phyloP scores from a whole-genome alignment of 2,329 filamentous ascomycete species.

The Zymoseptoria passerinii region DNA sequence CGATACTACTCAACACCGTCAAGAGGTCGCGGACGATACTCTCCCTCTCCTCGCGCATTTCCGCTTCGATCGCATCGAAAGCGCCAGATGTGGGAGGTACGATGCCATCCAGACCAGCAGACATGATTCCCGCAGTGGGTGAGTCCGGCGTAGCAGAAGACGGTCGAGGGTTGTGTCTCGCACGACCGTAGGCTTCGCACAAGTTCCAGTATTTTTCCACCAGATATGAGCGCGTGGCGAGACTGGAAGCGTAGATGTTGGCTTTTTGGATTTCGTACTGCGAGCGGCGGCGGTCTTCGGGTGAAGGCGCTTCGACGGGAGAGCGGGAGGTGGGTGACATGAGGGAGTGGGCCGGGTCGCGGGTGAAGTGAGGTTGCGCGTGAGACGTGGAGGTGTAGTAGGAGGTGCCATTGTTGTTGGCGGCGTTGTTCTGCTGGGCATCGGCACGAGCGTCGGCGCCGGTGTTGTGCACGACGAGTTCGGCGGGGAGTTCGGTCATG shows the following conservation, averaged over 20 bases:
- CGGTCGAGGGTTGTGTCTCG: conserved; percentile 33
- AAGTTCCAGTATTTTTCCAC: conserved; percentile 80
- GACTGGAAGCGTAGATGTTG: conserved; percentile 75
- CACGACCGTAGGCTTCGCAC: conserved; percentile 51
- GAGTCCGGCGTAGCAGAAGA: conserved; percentile 31
- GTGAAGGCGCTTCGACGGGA: conserved; percentile 23
- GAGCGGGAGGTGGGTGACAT: conserved; percentile 27
- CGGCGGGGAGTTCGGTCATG: conserved; percentile 58
- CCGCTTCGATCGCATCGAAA: conserved; percentile 47
- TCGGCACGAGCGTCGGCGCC: conserved; percentile 20
- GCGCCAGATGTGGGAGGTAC: conserved; percentile 25
- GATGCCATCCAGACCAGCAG: conserved; percentile 31
- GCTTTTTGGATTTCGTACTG: conserved; percentile 89
- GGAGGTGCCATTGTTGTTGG: conserved; percentile 14
- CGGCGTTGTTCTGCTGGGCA: conserved; percentile 12
- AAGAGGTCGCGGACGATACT: conserved; percentile 74
- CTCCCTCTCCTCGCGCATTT: conserved; percentile 68
- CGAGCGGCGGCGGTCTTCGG: conserved; percentile 40
- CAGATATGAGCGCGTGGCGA: conserved; percentile 74
- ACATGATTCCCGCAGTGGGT: conserved; percentile 26
- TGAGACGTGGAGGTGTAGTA: conserved; percentile 18
- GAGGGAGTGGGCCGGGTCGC: conserved; percentile 22
- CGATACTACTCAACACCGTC: conserved; percentile 65
- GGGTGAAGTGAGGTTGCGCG: conserved; percentile 16
- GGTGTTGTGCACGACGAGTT: conserved; percentile 52